These are phyloP conservation scores for Pythium aristosporum DNA, from an alignment of 352 stramenopile species.

Conservation along the genomic window DNA sequence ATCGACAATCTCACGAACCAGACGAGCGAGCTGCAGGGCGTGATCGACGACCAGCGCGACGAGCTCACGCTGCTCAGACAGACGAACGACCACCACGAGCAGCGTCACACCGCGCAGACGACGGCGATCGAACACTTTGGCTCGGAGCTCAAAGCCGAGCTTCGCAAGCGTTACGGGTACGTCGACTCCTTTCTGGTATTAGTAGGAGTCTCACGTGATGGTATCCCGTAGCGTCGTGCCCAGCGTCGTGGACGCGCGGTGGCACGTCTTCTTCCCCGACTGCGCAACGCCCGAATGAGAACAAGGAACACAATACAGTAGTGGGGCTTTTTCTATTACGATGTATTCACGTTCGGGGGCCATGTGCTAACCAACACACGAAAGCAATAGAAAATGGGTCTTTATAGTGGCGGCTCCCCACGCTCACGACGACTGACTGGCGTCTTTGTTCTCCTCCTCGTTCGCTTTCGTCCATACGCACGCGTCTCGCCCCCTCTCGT, in stretches of 20 bases:
- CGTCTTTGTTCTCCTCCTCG: no score
- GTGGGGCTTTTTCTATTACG: constrained; percentile 16
- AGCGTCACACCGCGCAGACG: constrained; percentile 25
- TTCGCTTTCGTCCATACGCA: constrained; percentile 3
- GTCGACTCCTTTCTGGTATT: background rate
- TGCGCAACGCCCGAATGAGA: constrained; percentile 16
- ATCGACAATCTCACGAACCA: constrained; percentile 30
- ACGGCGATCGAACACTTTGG: constrained; percentile 51
- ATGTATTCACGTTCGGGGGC: background rate
- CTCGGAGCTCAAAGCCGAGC: constrained; percentile 43
- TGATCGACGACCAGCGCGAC: constrained; percentile 23
- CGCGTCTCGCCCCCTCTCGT: no score
- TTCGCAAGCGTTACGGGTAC: constrained; percentile 63
- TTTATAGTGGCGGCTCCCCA: constrained; percentile 10
- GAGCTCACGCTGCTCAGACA: constrained; percentile 29
- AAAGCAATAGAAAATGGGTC: background rate
- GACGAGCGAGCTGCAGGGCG: constrained; percentile 26
- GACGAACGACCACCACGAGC: constrained; percentile 25
- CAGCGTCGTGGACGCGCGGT: constrained; percentile 47
- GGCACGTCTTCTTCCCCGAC: constrained; percentile 52
- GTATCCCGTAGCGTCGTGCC: constrained; percentile 40
- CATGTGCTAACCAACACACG: background rate
- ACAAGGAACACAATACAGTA: constrained; percentile 2
- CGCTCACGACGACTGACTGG: background rate
- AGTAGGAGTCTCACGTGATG: background rate